Conservation (phyloP, 106 monocot genomes). For the Dendrobium catenatum region DNA sequence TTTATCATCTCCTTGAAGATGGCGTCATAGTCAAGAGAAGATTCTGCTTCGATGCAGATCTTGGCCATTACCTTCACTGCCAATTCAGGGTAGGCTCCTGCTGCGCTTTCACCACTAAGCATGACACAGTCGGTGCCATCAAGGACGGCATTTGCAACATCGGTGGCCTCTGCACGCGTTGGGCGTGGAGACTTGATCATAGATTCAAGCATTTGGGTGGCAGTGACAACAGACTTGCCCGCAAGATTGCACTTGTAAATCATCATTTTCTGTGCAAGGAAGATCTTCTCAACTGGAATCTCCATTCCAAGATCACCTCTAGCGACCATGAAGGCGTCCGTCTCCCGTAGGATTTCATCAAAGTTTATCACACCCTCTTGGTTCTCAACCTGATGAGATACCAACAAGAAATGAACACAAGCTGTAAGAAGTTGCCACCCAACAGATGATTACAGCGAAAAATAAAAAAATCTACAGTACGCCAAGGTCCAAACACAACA, state of each 20-base stretch:
- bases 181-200: conserved; percentile 78
- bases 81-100: conserved; percentile 47
- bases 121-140: conserved; percentile 72
- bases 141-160: conserved; percentile 64
- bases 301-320: conserved; percentile 61
- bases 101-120: conserved; percentile 58
- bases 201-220: conserved; percentile 70
- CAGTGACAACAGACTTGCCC: conserved; percentile 61
- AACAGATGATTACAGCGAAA: neutral
- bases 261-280: conserved; percentile 68
- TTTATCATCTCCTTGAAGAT: conserved; percentile 38
- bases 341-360: conserved; percentile 43
- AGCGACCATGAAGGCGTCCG: conserved; percentile 55
- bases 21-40: conserved; percentile 37
- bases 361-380: conserved; percentile 66
- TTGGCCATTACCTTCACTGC: conserved; percentile 46
- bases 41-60: conserved; percentile 53
- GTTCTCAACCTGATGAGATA: conserved; percentile 44
- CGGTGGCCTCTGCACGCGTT: conserved; percentile 61
- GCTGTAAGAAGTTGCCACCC: neutral
- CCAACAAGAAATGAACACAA: neutral
- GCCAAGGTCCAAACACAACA: too few species aligned
- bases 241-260: conserved; percentile 61
- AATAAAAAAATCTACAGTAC: neutral
- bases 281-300: conserved; percentile 56